These are phyloP conservation scores for Abrus precatorius DNA, from an alignment of 306 rosid genomes.

Conservation along the genomic window DNA sequence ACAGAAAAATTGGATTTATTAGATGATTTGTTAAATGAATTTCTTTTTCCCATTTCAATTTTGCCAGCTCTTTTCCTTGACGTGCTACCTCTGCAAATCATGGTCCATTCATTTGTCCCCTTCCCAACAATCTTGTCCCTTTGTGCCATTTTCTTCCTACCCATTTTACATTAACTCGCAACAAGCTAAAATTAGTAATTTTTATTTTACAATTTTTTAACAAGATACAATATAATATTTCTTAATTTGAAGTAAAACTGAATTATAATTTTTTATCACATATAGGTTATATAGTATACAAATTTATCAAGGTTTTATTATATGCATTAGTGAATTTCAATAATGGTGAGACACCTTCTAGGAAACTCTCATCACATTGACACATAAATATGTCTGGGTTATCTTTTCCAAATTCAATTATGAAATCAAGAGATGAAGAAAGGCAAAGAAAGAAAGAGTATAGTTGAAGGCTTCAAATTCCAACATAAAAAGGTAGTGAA, in stretches of 20 bases:
- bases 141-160: constrained; percentile 21
- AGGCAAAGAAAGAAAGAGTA: constrained; percentile 22
- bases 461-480: constrained; percentile 7
- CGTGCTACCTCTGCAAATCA: constrained; percentile 20
- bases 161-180: constrained; percentile 3
- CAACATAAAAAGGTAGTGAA: constrained; percentile 7
- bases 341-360: constrained; percentile 11
- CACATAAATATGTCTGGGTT: background rate
- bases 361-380: background rate
- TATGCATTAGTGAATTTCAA: background rate
- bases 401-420: constrained; percentile 24
- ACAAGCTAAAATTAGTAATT: background rate
- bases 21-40: constrained; percentile 33
- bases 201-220: background rate
- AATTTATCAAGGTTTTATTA: background rate
- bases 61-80: constrained; percentile 44
- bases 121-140: background rate
- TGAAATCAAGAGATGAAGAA: constrained; percentile 1
- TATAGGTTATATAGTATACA: too few species aligned
- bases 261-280: too few species aligned
- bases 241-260: too few species aligned
- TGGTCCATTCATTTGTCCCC: constrained; percentile 47
- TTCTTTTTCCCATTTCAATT: constrained; percentile 10
- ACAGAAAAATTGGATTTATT: constrained; percentile 34
- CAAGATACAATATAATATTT: too few species aligned